These are phyloP conservation scores for Neltuma alba DNA, from an alignment of 306 rosid genomes.

Conservation along the genomic window DNA sequence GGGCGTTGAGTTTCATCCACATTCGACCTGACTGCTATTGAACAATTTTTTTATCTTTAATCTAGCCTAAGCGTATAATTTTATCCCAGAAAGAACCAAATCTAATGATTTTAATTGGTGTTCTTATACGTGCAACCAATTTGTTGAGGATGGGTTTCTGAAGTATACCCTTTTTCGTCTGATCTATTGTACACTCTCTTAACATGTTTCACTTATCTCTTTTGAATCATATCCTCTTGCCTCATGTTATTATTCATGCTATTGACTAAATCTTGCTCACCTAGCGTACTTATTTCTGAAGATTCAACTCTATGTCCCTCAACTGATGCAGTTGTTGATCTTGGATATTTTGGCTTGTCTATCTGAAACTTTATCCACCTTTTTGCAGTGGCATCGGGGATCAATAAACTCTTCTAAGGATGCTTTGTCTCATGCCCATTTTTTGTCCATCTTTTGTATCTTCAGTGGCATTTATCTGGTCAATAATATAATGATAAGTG, in stretches of 20 bases:
- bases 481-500: conserved; percentile 66
- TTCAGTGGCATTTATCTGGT: conserved; percentile 82
- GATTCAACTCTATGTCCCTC: too few species aligned
- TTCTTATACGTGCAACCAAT: not conserved
- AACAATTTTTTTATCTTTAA: too few species aligned
- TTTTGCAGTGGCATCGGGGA: conserved; percentile 64
- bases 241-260: not conserved
- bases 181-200: not conserved
- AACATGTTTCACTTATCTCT: not conserved
- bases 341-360: conserved; percentile 25
- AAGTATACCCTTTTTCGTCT: not conserved
- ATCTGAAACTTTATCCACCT: conserved; percentile 36
- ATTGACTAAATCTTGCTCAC: not conserved
- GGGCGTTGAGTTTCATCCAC: too few species aligned
- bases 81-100: not conserved
- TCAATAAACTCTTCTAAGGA: conserved; percentile 60
- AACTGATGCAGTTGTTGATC: not conserved
- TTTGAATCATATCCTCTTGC: not conserved
- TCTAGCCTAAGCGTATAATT: not conserved
- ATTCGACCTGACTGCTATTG: not conserved
- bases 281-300: too few species aligned
- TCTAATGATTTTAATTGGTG: not conserved
- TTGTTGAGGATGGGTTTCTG: not conserved
- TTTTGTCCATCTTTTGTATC: conserved; percentile 66
- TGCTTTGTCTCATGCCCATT: conserved; percentile 75